Conservation (phyloP, 805 yeast genomes). For the Candida germanica region DNA sequence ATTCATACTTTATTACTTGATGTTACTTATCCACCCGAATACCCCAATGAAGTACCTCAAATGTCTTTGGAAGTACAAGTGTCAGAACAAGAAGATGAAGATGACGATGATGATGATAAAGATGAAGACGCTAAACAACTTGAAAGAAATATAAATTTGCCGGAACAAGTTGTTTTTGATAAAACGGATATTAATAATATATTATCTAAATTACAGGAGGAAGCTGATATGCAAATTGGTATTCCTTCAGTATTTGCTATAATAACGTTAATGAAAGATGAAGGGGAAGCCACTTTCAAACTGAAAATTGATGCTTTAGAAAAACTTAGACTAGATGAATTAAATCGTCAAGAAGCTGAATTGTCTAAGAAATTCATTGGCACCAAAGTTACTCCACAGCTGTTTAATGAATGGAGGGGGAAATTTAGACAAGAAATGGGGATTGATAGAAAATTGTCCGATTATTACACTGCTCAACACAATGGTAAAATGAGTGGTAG, state of each 20-base stretch:
- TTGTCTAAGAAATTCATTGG: slow-evolving; percentile 91
- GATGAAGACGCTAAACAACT: slow-evolving; percentile 43
- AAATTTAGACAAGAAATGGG: slow-evolving; percentile 70
- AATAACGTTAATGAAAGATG: slow-evolving; percentile 73
- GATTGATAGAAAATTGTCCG: slow-evolving; percentile 55
- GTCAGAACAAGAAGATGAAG: slow-evolving; percentile 23
- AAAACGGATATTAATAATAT: slow-evolving; percentile 43
- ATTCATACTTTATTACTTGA: slow-evolving; percentile 53
- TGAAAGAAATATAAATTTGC: slow-evolving; percentile 46
- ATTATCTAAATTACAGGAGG: slow-evolving; percentile 43
- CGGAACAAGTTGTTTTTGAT: slow-evolving; percentile 58
- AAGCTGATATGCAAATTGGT: slow-evolving; percentile 78
- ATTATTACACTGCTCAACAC: slow-evolving; percentile 56
- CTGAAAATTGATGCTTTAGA: slow-evolving; percentile 28
- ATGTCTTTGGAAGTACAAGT: slow-evolving; percentile 41
- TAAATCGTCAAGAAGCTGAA: slow-evolving; percentile 65
- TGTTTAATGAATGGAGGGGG: slow-evolving; percentile 70
- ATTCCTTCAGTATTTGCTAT: slow-evolving; percentile 89
- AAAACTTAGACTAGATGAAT: slow-evolving; percentile 49
- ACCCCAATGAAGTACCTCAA: slow-evolving; percentile 79
- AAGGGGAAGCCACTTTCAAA: slow-evolving; percentile 67
- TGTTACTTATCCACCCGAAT: slow-evolving; percentile 72
- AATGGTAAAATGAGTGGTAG: slow-evolving; percentile 80
- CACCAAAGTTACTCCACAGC: slow-evolving; percentile 79
- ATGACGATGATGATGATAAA: slow-evolving; percentile 27